These are phyloP conservation scores for Ensete glaucum DNA, from an alignment of 176 grass and related monocot genomes.

Conservation along the genomic window DNA sequence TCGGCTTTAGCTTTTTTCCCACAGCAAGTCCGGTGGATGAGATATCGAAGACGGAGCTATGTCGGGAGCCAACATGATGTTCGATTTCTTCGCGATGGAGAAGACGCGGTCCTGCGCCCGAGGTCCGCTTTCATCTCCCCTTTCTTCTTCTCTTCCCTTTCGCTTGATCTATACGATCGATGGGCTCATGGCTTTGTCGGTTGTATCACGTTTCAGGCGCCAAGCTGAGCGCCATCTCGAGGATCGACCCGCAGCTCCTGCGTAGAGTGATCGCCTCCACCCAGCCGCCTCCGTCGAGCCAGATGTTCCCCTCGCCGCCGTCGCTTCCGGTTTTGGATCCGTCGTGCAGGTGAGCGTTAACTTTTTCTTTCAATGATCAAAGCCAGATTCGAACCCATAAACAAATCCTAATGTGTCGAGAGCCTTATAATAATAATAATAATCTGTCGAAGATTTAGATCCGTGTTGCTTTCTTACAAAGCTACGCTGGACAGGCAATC, in stretches of 20 bases:
- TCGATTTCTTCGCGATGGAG: conserved; percentile 16
- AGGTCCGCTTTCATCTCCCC: not conserved
- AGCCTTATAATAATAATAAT: too few species aligned
- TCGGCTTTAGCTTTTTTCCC: too few species aligned
- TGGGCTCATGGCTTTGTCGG: not conserved
- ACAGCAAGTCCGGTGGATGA: too few species aligned
- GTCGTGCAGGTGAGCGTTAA: not conserved
- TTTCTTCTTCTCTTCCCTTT: not conserved
- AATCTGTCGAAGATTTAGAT: too few species aligned
- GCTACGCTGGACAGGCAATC: too few species aligned
- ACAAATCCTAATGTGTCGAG: too few species aligned
- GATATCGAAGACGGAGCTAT: not conserved
- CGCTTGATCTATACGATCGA: not conserved
- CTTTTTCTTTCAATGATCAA: too few species aligned
- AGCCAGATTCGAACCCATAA: too few species aligned
- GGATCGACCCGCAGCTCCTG: conserved; percentile 1
- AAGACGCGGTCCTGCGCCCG: not conserved
- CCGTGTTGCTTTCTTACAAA: too few species aligned
- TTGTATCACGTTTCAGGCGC: not conserved
- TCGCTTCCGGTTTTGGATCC: not conserved
- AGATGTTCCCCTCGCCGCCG: not conserved
- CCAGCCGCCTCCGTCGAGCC: not conserved
- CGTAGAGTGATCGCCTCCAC: not conserved
- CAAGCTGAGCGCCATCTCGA: not conserved
- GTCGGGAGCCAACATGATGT: not conserved